Evolutionary conservation across 2,329 filamentous ascomycete species (phyloP).

Genomic region (Lasiodiplodia gonubiensis): DNA sequence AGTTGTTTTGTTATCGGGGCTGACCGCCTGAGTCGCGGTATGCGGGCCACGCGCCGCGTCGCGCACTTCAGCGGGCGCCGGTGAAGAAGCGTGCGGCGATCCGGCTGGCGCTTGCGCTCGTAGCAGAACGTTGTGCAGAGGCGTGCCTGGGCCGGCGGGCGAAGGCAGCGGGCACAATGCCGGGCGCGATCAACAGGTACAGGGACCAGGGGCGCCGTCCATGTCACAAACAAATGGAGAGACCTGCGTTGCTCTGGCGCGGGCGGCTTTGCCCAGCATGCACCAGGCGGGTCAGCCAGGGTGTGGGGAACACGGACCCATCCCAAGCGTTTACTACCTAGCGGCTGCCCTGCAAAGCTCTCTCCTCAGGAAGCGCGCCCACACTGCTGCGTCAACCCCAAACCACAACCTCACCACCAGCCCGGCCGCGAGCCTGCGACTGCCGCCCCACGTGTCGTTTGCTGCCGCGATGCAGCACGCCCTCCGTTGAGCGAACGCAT

Average conservation of each 20-base stretch:
- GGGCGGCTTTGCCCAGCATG: constrained; percentile 7
- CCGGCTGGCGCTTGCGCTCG: not conserved
- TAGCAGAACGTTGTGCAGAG: not conserved
- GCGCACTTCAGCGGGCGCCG: constrained; percentile 1
- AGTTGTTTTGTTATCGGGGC: constrained; percentile 18
- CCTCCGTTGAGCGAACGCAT: constrained; percentile 10
- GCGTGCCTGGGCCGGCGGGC: not conserved
- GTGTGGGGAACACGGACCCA: constrained; percentile 6
- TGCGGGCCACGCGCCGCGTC: not conserved
- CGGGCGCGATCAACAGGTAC: constrained; percentile 18
- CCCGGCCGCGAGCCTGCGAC: constrained; percentile 17
- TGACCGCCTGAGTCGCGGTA: constrained; percentile 24
- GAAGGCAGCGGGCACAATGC: not conserved
- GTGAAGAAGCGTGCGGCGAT: constrained; percentile 2
- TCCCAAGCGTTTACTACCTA: constrained; percentile 14
- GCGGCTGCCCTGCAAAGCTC: constrained; percentile 25
- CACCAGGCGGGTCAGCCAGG: not conserved
- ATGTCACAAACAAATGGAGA: not conserved
- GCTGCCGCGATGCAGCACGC: constrained; percentile 24
- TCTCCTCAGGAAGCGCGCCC: constrained; percentile 16
- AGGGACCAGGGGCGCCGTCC: constrained; percentile 10
- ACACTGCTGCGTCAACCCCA: not conserved
- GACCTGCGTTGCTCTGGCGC: constrained; percentile 8
- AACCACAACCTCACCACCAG: not conserved
- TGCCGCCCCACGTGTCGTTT: not conserved